Base-by-base conservation (phyloP, 176 grass and related monocot species). In the Aegilops longissima region DNA sequence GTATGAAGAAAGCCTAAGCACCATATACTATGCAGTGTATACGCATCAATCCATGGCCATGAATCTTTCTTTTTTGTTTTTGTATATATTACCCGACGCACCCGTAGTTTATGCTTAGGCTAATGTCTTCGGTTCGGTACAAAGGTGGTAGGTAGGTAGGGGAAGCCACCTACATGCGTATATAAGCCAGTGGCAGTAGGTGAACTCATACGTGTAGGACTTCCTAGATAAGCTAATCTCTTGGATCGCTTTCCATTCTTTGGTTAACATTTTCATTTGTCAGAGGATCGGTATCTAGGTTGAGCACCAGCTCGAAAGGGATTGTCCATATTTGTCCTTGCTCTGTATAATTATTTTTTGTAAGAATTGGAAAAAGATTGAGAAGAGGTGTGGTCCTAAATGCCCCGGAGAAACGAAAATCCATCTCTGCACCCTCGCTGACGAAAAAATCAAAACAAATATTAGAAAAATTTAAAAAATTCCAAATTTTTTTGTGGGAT, bases 151-250 rank as follows among this genome's bases (percentile, higher is more conserved):
- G 71, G 70, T 90, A 51, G 77, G 0, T 54, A 54, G 4, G 47
- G 13, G 13, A 4, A 76, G 76, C 35, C 66, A 80, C 35, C 35
- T 34, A 91, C 80, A 47, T 36, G 30, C 20, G 8, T 44, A 24
- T 44, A 72, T 54, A 79, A 84, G 67, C 33, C 45, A 80, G 38
- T 81, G 77, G 89, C 45, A 80, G 49, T 81, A 81, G 89, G 85
- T 87, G 61, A 87, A 81, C 61, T 14, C 85, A 87, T 84, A 80
- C 68, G 66, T 91, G 13, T 76, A 87, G 58, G 66, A 21, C 68
- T 80, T 80, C 68, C 68, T 29, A 42, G 52, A 90, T 59, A 73
- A 65, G 51, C 49, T 63, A 11, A 59, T 39, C 23, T 82, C 25
- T 80, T 25, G 27, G 49, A 51, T 77, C 7, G 2, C 18, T 49